Base-by-base conservation (phyloP, 2,329 filamentous ascomycete species). In the Cladosporium cucumerinum region DNA sequence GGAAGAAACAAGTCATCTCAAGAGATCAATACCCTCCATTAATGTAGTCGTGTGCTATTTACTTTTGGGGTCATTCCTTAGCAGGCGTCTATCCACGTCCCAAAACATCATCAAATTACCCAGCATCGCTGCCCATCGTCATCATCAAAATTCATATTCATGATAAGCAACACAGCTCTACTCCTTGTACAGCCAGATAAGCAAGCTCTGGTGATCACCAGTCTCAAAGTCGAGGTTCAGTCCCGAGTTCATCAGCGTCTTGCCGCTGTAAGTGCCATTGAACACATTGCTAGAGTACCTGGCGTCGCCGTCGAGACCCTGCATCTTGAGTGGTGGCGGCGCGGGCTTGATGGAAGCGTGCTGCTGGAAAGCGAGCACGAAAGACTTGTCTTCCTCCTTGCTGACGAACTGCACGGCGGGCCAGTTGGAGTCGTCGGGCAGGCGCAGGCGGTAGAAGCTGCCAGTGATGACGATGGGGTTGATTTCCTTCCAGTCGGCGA, bases 351-450 rank as follows among this genome's bases (percentile, higher is more conserved):
- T 74, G 12, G 76, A 78, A 0, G 83, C 80, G 25, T 78, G 74
- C 34, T 87, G 79, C 75, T 89, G 86, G 76, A 87, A 89, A 1
- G 81, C 84, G 69, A 89, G 88, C 2, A 89, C 73, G 0, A 86
- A 82, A 0, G 81, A 84, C 63, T 82, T 65, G 11, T 64, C 71
- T 0, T 78, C 80, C 60, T 87, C 84, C 11, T 81, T 77, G 0
- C 84, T 83, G 0, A 87, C 78, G 69, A 88, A 87, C 66, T 87
- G 77, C 1, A 83, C 86, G 0, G 86, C 86, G 0, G 87, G 87
- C 82, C 84, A 87, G 70, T 88, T 87, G 3, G 84, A 85, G 5
- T 84, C 76, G 28, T 86, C 84, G 0, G 87, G 86, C 7, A 87
- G 75, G 2, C 77, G 81, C 2, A 89, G 79, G 1, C 87, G 84